Base-by-base conservation (phyloP, 331 rosid species). In the Prunus yedoensis region DNA sequence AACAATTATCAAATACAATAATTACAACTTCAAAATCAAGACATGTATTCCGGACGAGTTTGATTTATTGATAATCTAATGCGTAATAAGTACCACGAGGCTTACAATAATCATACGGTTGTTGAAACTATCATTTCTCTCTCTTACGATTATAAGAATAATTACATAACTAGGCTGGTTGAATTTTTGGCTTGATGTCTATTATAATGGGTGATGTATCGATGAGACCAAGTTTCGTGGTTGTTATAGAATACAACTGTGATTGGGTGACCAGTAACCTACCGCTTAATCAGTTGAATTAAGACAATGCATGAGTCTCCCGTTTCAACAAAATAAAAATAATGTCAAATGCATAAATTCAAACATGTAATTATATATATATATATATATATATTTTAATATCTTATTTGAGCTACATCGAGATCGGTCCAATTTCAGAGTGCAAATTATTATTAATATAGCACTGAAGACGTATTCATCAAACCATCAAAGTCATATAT, bases 261-360 rank as follows among this genome's bases (percentile, higher is more conserved):
- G 61, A 70, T 75, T 70, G 16, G 78, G 80, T 70, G 74, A 75
- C 68, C 21, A 43, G 65, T 59, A 58, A 74, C 71, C 85, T 46
- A 67, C 73, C 76, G 1, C 15, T 30, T 1, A 38, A 65, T 4
- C 43, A 66, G 58, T 18, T 32, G 11, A 54, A 4, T 30, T 46
- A 54, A 11, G 46, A 72, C 38, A 65, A 46, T 73, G 41, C 47
- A 71, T 18, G 28, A 28, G 32, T 13, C 30, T 13, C 4, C 1
- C 0, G 45, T 45, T 66, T 41, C 6, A 13, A 61, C 25, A 3
- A 62, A 74, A 60, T 15, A 62, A 47, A 13, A 11, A 10, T 15
- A 25, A 38, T 38, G 43, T 28, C 16, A 60, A 15, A 38, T 65
- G 53, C 17, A 8, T 70, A 27, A 17, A 38, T 73, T 60, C 38